Percentiles rank a stretch among this genome's conserved stretches.
phyloP scores from a whole-genome alignment of 2,329 filamentous ascomycete species.

The Acrodontium crateriforme region DNA sequence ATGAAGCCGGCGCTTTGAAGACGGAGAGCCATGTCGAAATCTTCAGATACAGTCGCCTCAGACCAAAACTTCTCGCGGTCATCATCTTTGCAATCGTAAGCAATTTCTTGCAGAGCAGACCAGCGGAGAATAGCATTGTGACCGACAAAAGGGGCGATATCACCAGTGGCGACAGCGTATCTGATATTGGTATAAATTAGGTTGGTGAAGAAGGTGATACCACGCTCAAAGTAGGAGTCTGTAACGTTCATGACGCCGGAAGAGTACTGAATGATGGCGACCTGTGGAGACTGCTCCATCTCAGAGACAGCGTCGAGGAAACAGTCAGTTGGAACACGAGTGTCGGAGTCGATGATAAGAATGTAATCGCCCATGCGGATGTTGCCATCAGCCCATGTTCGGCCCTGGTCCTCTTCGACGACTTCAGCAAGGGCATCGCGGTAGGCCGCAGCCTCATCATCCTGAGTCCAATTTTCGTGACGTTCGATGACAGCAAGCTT shows the following conservation, averaged over 20 bases:
- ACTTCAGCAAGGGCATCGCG: conserved; percentile 49
- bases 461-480: conserved; percentile 49
- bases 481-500: conserved; percentile 47
- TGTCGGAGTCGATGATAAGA: conserved; percentile 65
- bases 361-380: conserved; percentile 79
- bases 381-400: conserved; percentile 72
- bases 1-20: conserved; percentile 60
- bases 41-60: conserved; percentile 65
- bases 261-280: conserved; percentile 65
- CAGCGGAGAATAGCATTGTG: conserved; percentile 66
- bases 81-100: conserved; percentile 54
- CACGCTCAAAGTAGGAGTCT: conserved; percentile 45
- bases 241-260: conserved; percentile 71
- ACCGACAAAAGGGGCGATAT: conserved; percentile 68
- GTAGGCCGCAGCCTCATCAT: conserved; percentile 54
- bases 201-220: conserved; percentile 37
- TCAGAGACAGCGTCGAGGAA: conserved; percentile 67
- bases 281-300: conserved; percentile 66
- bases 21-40: conserved; percentile 70
- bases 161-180: conserved; percentile 63
- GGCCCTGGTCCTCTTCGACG: conserved; percentile 48
- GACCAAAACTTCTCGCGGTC: conserved; percentile 68
- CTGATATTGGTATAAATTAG: conserved; percentile 65
- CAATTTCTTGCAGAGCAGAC: conserved; percentile 61
- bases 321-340: conserved; percentile 63